Conservation (phyloP, 148 eudicot genomes). For the Polygonum aviculare region DNA sequence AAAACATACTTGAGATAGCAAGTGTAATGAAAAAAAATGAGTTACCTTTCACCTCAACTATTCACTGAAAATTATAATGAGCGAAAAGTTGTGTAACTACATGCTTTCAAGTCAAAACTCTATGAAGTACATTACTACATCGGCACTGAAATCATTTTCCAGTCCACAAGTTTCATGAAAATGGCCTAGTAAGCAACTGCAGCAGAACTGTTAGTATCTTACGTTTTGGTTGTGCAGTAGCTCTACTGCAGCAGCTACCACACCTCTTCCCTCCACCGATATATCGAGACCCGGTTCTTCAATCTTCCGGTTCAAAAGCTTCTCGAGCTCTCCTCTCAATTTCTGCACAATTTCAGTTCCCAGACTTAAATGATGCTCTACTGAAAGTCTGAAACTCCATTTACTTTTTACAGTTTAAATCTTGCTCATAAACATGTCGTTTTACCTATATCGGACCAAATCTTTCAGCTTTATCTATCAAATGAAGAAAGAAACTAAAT, state of each 20-base stretch:
- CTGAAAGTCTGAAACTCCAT: not conserved
- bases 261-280: constrained; percentile 69
- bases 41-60: not conserved
- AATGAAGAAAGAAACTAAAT: too few relatives aligned
- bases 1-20: not conserved
- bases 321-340: constrained; percentile 88
- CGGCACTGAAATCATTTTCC: not conserved
- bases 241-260: constrained; percentile 85
- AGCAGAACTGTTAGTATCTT: not conserved
- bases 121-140: not conserved
- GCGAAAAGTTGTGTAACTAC: not conserved
- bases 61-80: not conserved
- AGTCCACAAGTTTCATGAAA: not conserved
- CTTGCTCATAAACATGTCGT: too few relatives aligned
- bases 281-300: constrained; percentile 79
- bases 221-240: constrained; percentile 57
- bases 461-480: too few relatives aligned
- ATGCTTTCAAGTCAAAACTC: not conserved
- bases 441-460: too few relatives aligned
- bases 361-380: not conserved
- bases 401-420: too few relatives aligned
- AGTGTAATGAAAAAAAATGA: not conserved
- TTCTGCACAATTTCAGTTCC: constrained; percentile 31
- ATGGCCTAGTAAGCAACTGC: not conserved
- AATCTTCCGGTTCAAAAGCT: constrained; percentile 73